Conservation (phyloP, 331 rosid species). For the Malus hybrid region DNA sequence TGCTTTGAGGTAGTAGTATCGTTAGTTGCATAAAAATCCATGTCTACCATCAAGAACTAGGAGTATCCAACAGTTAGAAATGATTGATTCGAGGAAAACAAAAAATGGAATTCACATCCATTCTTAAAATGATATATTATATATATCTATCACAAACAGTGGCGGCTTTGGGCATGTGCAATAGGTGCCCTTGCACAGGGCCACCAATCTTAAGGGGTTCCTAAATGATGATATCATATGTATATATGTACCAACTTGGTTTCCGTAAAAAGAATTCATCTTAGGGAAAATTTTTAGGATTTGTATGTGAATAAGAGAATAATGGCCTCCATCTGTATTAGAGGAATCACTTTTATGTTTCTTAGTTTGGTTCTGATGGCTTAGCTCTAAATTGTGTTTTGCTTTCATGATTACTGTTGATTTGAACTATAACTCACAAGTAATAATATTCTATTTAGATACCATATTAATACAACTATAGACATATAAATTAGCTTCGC, state of each 20-base stretch:
- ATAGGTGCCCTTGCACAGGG: background rate
- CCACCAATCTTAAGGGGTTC: background rate
- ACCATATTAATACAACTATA: background rate
- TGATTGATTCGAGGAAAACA: background rate
- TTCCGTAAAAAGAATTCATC: background rate
- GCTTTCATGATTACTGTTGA: background rate
- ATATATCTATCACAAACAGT: background rate
- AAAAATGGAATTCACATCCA: background rate
- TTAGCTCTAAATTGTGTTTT: background rate
- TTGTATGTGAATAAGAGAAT: background rate
- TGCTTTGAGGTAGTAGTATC: background rate
- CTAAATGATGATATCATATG: background rate
- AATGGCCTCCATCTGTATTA: background rate
- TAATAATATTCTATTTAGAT: background rate
- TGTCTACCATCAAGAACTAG: background rate
- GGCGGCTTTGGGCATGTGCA: background rate
- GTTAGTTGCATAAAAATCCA: background rate
- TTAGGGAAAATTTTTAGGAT: background rate
- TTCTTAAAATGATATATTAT: background rate
- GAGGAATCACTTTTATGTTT: background rate
- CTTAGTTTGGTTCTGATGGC: background rate
- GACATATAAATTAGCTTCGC: background rate
- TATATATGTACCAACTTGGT: background rate
- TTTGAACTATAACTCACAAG: too few species aligned
- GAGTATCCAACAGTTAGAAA: background rate